Evolutionary conservation across 345 rosid genomes (phyloP).

Genomic region (Hibiscus tridactylites): DNA sequence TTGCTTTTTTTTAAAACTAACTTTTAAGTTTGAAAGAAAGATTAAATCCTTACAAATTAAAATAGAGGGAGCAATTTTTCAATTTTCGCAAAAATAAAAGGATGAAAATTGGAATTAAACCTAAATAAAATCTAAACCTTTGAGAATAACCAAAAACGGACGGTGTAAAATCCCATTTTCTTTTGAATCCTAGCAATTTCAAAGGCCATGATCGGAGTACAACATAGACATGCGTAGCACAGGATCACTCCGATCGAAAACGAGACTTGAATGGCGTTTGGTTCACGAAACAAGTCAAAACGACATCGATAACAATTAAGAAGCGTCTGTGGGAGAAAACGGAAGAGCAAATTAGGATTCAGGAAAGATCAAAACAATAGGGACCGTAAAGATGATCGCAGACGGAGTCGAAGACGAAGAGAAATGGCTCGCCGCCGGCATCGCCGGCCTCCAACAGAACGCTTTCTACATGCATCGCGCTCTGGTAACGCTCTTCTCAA

Average conservation of each 20-base stretch:
- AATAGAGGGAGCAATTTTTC: no score
- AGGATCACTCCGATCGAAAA: neutral
- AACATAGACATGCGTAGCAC: neutral
- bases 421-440: neutral
- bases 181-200: neutral
- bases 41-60: no score
- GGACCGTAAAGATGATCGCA: neutral
- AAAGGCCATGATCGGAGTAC: conserved; percentile 1
- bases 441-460: neutral
- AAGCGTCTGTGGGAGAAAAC: neutral
- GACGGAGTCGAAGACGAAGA: neutral
- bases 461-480: neutral
- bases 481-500: neutral
- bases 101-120: no score
- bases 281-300: neutral
- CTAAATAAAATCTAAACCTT: no score
- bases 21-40: no score
- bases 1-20: no score
- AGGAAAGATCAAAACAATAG: neutral
- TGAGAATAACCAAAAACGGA: neutral
- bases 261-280: neutral
- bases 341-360: neutral
- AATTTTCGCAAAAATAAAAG: neutral
- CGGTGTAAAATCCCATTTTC: neutral
- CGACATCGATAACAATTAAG: neutral